Base-by-base conservation (phyloP, 2,329 filamentous ascomycete species). In the Neodidymelliopsis sp. region DNA sequence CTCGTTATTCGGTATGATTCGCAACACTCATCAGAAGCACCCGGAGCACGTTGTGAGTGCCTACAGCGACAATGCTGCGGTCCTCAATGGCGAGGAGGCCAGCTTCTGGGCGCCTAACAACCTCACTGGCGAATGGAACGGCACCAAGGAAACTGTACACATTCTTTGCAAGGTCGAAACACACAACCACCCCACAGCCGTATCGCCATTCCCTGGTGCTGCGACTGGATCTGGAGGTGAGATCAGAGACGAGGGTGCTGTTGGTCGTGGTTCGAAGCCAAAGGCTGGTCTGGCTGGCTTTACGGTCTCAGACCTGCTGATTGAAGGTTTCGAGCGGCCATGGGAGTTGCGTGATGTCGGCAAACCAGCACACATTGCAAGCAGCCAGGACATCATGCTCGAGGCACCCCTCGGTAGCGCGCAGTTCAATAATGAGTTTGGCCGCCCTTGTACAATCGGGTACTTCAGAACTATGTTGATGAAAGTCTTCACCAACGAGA, bases 61-160 rank as follows among this genome's bases (percentile, higher is more conserved):
- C 6, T 99, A 99, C 75, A 96, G 90, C 65, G 94, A 99, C 72
- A 99, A 99, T 70, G 94, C 94, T 19, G 94, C 94, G n/a, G 94
- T 99, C 1, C 76, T 95, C 47, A 78, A 90, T 62, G 90, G 90
- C 25, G 83, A 85, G 55, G 75, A 83, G 44, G 87, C 86, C 24
- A 85, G 82, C 56, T 88, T 89, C 68, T 97, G 93, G 93, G 88
- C 91, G 1, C 94, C 94, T 4, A 89, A 94, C 66, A 87, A 91
- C 60, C 81, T 85, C 27, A 96, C 90, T 4, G 90, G 92, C 22
- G 88, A 90, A 61, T 99, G 93, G 93, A 88, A 82, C 63, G 84
- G 93, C 52, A 90, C 84, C 15, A 94, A 90, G 65, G 94, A 99
- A 76, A 79, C 85, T 18, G 87, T 96, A 15, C 90, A 97, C 70